Evolutionary conservation across 371 early-diverging fungal species (phyloP).

Genomic region (Apophysomyces elegans): DNA sequence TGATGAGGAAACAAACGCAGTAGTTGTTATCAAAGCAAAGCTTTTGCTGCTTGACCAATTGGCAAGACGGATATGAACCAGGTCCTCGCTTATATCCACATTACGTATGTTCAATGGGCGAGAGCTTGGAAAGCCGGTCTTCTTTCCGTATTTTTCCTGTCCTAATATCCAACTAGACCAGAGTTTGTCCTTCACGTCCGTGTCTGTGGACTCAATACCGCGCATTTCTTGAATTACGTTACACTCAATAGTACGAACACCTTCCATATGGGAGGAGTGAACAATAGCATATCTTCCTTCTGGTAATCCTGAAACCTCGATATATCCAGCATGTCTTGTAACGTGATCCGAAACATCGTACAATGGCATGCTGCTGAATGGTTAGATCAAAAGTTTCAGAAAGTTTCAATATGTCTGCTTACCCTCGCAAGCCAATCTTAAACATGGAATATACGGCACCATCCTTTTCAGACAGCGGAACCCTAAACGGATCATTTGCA

Average conservation of each 20-base stretch:
- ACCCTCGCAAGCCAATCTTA: constrained; percentile 21
- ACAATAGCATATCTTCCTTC: constrained; percentile 34
- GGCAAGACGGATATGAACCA: constrained; percentile 17
- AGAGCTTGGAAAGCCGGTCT: not conserved
- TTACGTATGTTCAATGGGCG: constrained; percentile 8
- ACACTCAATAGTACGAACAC: constrained; percentile 1
- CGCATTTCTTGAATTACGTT: not conserved
- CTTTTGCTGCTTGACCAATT: constrained; percentile 21
- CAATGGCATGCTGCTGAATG: constrained; percentile 6
- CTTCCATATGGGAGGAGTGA: constrained; percentile 5
- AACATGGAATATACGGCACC: constrained; percentile 24
- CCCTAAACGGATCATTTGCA: constrained; percentile 31
- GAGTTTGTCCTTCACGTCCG: not conserved
- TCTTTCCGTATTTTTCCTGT: constrained; percentile 10
- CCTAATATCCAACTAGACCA: not conserved
- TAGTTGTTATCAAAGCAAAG: constrained; percentile 31
- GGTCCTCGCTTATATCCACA: constrained; percentile 14
- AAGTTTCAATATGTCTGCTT: constrained; percentile 8
- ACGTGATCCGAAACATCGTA: constrained; percentile 19
- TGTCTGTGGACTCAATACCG: not conserved
- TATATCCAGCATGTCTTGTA: not conserved
- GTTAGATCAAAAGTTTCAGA: not conserved
- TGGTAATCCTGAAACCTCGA: constrained; percentile 32
- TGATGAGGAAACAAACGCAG: constrained; percentile 26
- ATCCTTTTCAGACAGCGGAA: constrained; percentile 26